Percentiles rank a stretch among this genome's conserved stretches.
Conservation (phyloP, 306 rosid species). For the peach (Prunus persica) region DNA sequence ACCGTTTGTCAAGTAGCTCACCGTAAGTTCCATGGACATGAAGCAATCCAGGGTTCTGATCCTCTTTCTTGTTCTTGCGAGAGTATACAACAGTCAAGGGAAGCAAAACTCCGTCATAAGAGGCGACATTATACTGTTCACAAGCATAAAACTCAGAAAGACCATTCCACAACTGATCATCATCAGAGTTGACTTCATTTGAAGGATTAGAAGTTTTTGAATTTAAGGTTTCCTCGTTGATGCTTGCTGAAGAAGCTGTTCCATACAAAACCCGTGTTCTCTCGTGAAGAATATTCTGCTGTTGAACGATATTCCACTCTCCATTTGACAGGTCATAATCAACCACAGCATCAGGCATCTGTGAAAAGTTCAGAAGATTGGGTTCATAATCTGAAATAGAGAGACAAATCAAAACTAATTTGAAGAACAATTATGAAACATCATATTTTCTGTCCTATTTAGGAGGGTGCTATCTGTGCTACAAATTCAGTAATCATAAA, state of each 20-base stretch:
- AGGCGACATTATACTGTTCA: conserved; percentile 65
- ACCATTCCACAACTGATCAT: conserved; percentile 71
- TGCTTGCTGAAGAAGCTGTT: conserved; percentile 46
- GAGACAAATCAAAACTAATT: background rate
- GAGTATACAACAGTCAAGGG: conserved; percentile 80
- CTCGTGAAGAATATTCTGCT: conserved; percentile 85
- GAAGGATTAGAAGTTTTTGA: conserved; percentile 29
- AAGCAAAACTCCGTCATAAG: conserved; percentile 65
- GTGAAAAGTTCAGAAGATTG: conserved; percentile 29
- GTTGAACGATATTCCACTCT: conserved; percentile 86
- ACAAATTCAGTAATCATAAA: background rate
- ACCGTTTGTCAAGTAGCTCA: conserved; percentile 84
- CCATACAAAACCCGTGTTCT: conserved; percentile 82
- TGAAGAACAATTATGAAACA: background rate
- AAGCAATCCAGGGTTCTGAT: conserved; percentile 73
- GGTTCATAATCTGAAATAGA: conserved; percentile 7
- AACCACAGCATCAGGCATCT: conserved; percentile 98
- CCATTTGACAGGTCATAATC: conserved; percentile 87
- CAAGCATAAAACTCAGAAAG: conserved; percentile 85
- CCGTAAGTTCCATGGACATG: conserved; percentile 93
- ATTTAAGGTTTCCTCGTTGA: conserved; percentile 30
- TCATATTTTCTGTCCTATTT: background rate
- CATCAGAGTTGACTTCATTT: conserved; percentile 40
- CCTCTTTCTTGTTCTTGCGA: conserved; percentile 46
- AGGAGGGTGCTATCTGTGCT: background rate